Conservation (phyloP, 805 yeast species). For the Osmozyma mogii region DNA sequence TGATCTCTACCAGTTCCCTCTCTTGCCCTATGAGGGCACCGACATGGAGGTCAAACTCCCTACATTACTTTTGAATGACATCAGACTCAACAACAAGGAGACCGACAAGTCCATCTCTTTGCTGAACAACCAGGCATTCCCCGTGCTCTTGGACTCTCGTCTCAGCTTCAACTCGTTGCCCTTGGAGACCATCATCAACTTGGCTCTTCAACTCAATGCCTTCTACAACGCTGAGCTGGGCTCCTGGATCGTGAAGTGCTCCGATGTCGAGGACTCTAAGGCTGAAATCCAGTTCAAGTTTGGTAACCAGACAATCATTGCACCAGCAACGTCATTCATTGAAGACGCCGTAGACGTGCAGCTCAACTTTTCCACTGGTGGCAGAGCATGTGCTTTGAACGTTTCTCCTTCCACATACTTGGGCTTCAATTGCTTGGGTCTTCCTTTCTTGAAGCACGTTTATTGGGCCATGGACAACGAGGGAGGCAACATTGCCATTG, state of each 20-base stretch:
- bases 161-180: conserved; percentile 46
- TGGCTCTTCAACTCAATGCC: conserved; percentile 68
- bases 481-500: conserved; percentile 47
- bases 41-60: conserved; percentile 19
- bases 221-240: conserved; percentile 39
- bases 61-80: conserved; percentile 19
- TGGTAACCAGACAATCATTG: conserved; percentile 41
- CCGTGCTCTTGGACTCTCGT: conserved; percentile 56
- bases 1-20: conserved; percentile 40
- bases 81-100: conserved; percentile 18
- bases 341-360: conserved; percentile 28
- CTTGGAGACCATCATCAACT: conserved; percentile 42
- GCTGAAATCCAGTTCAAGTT: conserved; percentile 49
- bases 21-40: conserved; percentile 35
- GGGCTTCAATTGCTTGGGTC: conserved; percentile 52
- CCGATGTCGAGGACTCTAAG: conserved; percentile 32
- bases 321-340: conserved; percentile 41
- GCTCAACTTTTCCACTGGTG: conserved; percentile 46
- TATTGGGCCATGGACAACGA: conserved; percentile 62
- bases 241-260: conserved; percentile 60
- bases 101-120: conserved; percentile 31
- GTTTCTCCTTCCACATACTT: conserved; percentile 39
- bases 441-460: conserved; percentile 43
- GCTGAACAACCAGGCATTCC: conserved; percentile 27
- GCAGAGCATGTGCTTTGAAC: conserved; percentile 47